Evolutionary conservation across 306 rosid species (phyloP), one percentile per base, ranked within the genome.

Genomic region (Fragaria nilgerrensis): DNA sequence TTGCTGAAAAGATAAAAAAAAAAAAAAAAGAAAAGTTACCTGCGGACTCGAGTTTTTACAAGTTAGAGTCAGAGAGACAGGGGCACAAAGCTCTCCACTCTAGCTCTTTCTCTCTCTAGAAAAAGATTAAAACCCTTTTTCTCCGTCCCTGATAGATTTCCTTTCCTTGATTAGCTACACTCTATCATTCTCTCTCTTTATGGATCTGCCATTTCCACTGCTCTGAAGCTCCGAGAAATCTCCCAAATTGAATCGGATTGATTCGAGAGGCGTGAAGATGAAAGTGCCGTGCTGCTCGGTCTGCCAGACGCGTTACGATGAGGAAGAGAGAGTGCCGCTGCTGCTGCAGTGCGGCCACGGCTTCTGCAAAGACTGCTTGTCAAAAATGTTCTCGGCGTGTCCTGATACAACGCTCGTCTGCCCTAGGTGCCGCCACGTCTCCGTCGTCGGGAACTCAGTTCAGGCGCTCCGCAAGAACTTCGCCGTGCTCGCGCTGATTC

Each of bases 261-360:
- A 43, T 43, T 43, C 3, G 47, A 43, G 47, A 43, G 13, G 3
- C 0, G 47, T 43, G 47, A 43, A 12, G 66, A 34, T 87, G 97
- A 95, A 92, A 83, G 97, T 95, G 72, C 99, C 99, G 62, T 92
- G 93, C 72, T 95, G 99, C 63, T 88, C 97, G 49, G 97, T 95
- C 11, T 95, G 99, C 87, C 97, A 92, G 79, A 95, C 91, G 84
- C 92, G 99, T 75, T 95, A 92, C 85, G 91, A 95, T 92, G 99
- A 92, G 79, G 99, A 90, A 11, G 99, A 92, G 79, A 86, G 99
- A 75, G 97, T 92, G 15, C 99, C 99, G 17, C 97, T 95, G 74
- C 78, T 95, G 80, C 99, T 95, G 41, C 97, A 95, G 88, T 95
- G 99, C 73, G 99, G 99, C 45, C 99, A 95, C 80, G 97, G 97